phyloP scores from a whole-genome alignment of 495 filamentous ascomycete genomes.

The Neurospora sp. region DNA sequence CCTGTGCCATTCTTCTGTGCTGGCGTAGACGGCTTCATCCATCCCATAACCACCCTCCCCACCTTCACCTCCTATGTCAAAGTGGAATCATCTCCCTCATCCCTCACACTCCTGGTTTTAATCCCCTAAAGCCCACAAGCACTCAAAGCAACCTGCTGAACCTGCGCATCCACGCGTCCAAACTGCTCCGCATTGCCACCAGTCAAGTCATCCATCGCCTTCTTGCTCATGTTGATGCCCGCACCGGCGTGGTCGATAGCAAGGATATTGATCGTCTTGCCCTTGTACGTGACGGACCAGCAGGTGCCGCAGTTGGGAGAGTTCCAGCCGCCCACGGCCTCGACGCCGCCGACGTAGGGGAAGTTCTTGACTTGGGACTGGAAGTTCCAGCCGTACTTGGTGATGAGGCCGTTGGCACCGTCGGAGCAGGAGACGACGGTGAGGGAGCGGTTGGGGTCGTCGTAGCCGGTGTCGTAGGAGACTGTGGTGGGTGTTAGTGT shows the following conservation, averaged over 20 bases:
- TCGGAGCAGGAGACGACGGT: constrained; percentile 45
- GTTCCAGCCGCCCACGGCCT: constrained; percentile 51
- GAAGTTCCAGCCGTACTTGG: constrained; percentile 36
- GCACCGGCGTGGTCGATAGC: constrained; percentile 53
- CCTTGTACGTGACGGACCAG: constrained; percentile 51
- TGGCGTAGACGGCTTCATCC: background rate
- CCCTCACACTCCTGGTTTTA: no score
- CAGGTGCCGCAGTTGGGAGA: constrained; percentile 56
- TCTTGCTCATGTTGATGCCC: constrained; percentile 56
- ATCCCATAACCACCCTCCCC: background rate
- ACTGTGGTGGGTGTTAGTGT: constrained; percentile 21
- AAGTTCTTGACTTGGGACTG: constrained; percentile 43
- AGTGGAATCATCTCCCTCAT: no score
- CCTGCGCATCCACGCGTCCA: constrained; percentile 48
- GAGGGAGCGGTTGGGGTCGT: constrained; percentile 36
- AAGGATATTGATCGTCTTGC: constrained; percentile 51
- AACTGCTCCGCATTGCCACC: constrained; percentile 40
- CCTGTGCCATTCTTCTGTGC: background rate
- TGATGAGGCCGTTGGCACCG: constrained; percentile 48
- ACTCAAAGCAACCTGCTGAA: constrained; percentile 29
- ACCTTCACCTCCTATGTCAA: background rate
- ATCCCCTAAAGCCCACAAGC: constrained; percentile 13
- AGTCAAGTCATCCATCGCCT: constrained; percentile 60
- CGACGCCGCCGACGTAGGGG: constrained; percentile 53
- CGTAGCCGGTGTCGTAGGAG: constrained; percentile 51